Conservation (phyloP, 768 basidiomycete genomes). For the Aureoboletus auriporus region DNA sequence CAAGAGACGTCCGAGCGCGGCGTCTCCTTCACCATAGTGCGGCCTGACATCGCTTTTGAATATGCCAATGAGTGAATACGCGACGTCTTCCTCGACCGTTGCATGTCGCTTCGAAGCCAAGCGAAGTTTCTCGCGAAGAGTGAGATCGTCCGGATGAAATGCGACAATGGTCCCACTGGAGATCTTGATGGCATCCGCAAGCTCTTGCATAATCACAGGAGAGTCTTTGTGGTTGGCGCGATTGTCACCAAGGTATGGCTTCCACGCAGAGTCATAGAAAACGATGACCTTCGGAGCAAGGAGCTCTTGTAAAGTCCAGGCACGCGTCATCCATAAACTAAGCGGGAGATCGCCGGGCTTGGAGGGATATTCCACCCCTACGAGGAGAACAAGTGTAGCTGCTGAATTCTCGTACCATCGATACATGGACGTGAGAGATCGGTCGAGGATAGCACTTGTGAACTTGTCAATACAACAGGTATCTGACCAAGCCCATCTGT, state of each 20-base stretch:
- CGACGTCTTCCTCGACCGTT: slow-evolving; percentile 8
- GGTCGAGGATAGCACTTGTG: neutral
- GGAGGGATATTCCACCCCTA: neutral
- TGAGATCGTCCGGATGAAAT: slow-evolving; percentile 7
- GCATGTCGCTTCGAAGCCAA: slow-evolving; percentile 9
- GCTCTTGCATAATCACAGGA: slow-evolving; percentile 8
- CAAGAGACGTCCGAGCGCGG: slow-evolving; percentile 10
- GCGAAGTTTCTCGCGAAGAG: slow-evolving; percentile 6
- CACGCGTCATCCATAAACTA: slow-evolving; percentile 10
- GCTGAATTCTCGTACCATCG: slow-evolving; percentile 10
- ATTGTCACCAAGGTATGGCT: slow-evolving; percentile 6
- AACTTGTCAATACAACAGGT: slow-evolving; percentile 10
- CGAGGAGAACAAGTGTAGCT: slow-evolving; percentile 2
- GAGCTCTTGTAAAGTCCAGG: slow-evolving; percentile 17
- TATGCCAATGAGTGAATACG: slow-evolving; percentile 8
- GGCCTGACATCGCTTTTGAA: slow-evolving; percentile 8
- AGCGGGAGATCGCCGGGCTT: neutral
- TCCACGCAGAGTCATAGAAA: slow-evolving; percentile 9
- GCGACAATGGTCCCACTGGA: neutral
- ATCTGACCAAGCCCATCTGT: slow-evolving; percentile 14
- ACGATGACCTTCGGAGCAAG: slow-evolving; percentile 7
- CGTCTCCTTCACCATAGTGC: slow-evolving; percentile 8
- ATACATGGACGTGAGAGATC: slow-evolving; percentile 13
- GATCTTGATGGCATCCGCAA: slow-evolving; percentile 4
- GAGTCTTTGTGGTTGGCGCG: slow-evolving; percentile 9